phyloP scores from a whole-genome alignment of 2,329 filamentous ascomycete species.

The Claviceps monticola region DNA sequence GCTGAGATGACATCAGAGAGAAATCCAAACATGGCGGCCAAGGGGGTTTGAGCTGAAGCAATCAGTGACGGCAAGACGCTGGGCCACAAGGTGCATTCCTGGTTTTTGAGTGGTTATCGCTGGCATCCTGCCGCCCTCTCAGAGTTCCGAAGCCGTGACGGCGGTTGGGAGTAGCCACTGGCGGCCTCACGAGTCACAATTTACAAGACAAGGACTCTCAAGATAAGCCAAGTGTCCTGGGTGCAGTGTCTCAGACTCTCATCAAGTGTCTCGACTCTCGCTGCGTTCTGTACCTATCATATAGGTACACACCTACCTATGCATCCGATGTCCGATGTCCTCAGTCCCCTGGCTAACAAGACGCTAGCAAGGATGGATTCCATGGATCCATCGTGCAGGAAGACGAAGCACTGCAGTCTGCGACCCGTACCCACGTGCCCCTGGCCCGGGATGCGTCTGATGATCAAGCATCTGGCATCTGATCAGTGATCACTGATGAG shows the following conservation, averaged over 20 bases:
- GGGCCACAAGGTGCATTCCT: constrained; percentile 16
- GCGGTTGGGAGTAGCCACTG: background rate
- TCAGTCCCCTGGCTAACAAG: background rate
- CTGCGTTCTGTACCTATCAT: background rate
- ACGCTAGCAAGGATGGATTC: background rate
- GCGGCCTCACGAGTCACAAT: background rate
- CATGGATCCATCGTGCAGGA: background rate
- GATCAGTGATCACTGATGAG: no score
- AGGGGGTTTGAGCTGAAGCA: background rate
- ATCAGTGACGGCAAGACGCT: constrained; percentile 10
- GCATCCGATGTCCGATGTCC: background rate
- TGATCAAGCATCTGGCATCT: background rate
- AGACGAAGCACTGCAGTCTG: background rate
- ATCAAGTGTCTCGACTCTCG: no score
- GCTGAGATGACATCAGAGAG: background rate
- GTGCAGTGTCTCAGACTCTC: background rate
- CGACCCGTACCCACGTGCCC: no score
- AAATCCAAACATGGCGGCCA: background rate
- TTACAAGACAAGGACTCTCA: background rate
- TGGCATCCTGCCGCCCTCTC: background rate
- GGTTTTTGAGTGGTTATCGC: constrained; percentile 17
- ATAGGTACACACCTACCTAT: no score
- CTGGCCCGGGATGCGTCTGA: background rate
- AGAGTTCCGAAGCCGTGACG: background rate
- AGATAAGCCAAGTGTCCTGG: background rate